phyloP scores from a whole-genome alignment of 768 basidiomycete genomes.

The Neoboletus subvelutipes region DNA sequence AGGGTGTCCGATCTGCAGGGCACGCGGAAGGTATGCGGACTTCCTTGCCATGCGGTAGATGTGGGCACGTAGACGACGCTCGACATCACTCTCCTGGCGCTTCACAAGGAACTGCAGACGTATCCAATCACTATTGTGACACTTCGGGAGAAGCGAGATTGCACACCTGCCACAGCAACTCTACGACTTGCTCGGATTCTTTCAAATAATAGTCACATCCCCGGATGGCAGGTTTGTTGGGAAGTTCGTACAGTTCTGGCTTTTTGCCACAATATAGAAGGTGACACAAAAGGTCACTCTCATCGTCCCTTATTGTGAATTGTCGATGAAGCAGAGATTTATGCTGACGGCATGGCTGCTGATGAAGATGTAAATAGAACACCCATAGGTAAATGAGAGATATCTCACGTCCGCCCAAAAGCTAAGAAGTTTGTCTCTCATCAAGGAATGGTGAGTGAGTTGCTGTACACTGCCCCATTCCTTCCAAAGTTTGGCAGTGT shows the following conservation, averaged over 20 bases:
- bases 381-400: background rate
- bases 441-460: constrained; percentile 14
- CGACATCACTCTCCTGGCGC: background rate
- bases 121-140: background rate
- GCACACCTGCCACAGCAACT: constrained; percentile 24
- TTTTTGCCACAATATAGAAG: constrained; percentile 21
- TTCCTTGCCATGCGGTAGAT: constrained; percentile 33
- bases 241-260: constrained; percentile 14
- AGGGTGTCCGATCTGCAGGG: constrained; percentile 10
- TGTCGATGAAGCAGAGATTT: background rate
- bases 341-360: constrained; percentile 19
- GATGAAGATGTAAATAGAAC: background rate
- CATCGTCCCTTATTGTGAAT: constrained; percentile 12
- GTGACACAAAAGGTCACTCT: constrained; percentile 15
- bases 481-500: constrained; percentile 11
- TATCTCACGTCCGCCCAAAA: constrained; percentile 13
- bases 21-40: constrained; percentile 22
- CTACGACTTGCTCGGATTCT: constrained; percentile 21
- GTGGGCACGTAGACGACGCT: constrained; percentile 16
- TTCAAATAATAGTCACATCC: background rate
- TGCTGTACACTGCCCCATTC: constrained; percentile 18
- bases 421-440: constrained; percentile 12
- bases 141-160: background rate
- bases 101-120: constrained; percentile 14
- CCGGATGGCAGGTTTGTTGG: background rate